Evolutionary conservation across 2,329 filamentous ascomycete genomes (phyloP).

Genomic region (Cordyceps tenuipes): DNA sequence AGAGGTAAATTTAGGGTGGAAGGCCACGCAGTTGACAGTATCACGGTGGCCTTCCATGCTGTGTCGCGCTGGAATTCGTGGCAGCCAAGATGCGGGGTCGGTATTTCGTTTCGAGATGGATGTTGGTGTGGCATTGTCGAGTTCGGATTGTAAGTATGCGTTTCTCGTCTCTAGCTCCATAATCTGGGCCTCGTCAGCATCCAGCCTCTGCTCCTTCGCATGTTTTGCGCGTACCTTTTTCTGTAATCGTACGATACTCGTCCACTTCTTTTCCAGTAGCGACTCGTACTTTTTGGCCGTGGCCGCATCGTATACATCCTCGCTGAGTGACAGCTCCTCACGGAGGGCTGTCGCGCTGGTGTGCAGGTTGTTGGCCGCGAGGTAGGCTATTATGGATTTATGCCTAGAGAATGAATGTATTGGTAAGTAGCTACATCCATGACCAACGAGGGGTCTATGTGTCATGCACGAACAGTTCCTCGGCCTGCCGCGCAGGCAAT

Average conservation of each 20-base stretch:
- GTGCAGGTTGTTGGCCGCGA: constrained; percentile 63
- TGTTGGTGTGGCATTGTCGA: constrained; percentile 71
- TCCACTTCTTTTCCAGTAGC: constrained; percentile 97
- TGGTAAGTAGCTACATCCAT: not conserved
- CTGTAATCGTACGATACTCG: constrained; percentile 84
- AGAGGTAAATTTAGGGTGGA: constrained; percentile 86
- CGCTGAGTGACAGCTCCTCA: constrained; percentile 65
- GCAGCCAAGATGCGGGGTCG: constrained; percentile 80
- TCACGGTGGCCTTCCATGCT: constrained; percentile 74
- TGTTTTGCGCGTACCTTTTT: constrained; percentile 62
- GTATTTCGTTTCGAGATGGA: constrained; percentile 73
- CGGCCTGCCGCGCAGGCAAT: constrained; percentile 71
- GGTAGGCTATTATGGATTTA: constrained; percentile 88
- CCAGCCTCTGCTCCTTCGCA: no score
- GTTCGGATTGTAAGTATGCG: constrained; percentile 65
- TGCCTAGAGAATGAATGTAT: constrained; percentile 47
- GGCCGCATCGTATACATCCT: constrained; percentile 63
- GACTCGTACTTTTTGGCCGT: constrained; percentile 93
- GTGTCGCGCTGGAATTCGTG: constrained; percentile 72
- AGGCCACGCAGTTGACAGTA: constrained; percentile 79
- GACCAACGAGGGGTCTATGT: not conserved
- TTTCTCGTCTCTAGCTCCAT: constrained; percentile 83
- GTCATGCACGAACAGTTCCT: constrained; percentile 64
- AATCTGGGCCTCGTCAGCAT: constrained; percentile 50
- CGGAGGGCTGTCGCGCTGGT: constrained; percentile 64